Base-by-base conservation (phyloP, 352 stramenopile genomes). In the Phytopythium helicoides region DNA sequence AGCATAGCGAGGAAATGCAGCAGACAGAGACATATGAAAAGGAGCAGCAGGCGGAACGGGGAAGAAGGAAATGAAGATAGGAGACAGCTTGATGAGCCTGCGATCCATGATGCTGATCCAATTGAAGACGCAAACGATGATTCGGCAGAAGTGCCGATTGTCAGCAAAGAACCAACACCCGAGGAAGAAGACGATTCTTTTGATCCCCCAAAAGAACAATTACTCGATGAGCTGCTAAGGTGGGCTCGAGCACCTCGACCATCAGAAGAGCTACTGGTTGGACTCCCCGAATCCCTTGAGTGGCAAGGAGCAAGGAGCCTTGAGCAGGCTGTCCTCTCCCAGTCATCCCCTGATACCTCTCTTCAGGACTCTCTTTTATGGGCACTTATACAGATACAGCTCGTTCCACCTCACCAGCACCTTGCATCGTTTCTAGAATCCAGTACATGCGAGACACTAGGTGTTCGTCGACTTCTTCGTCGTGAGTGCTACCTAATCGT, bases 161-260 rank as follows among this genome's bases (percentile, higher is more conserved):
- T 33, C 5, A 33, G 28, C 28, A 33, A 33, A 33, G 28, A 33
- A 33, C 5, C 28, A 33, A 33, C 5, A 5, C 28, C 28, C 5
- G 28, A 33, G 9, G 28, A 33, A 33, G 28, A 33, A 33, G 9
- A 33, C 28, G 5, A 33, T 9, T 10, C 5, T 33, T 9, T 33
- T 9, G 28, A 33, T 33, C 5, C 5, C 9, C 21, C 47, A 23
- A 18, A 14, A 23, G 19, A 53, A 35, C 19, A 25, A 3, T 23
- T 53, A 15, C 47, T 53, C 19, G 47, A 53, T 2, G 47, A 53
- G 34, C 47, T 53, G 21, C 31, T 35, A 3, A 53, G 41, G 19
- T 53, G 47, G 47, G 47, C 47, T 7, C 19, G 19, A 16, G 34
- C 14, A 6, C 34, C 18, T 0, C 33, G 33, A n/a, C 2, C 47